Conservation (phyloP, 768 basidiomycete genomes). For the Amanita muscaria region DNA sequence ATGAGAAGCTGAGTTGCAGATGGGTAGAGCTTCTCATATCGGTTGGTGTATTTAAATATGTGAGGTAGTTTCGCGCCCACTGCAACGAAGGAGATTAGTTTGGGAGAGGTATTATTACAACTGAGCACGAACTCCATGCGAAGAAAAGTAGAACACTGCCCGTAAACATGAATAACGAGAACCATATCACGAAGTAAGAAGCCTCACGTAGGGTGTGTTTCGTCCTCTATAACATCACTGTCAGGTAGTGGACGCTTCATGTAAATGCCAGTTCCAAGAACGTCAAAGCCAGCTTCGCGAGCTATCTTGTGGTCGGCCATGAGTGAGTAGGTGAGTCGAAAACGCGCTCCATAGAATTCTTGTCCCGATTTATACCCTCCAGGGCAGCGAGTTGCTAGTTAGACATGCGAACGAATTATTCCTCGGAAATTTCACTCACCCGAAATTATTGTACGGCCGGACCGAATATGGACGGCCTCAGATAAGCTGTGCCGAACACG, state of each 20-base stretch:
- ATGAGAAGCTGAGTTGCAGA: conserved; percentile 33
- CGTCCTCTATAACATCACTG: background rate
- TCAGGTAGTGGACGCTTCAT: conserved; percentile 14
- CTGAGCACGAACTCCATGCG: conserved; percentile 36
- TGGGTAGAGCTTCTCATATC: conserved; percentile 35
- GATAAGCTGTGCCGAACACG: too few relatives aligned
- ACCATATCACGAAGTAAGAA: background rate
- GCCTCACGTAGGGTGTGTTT: conserved; percentile 13
- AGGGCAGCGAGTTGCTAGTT: too few relatives aligned
- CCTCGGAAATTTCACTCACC: too few relatives aligned
- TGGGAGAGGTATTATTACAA: background rate
- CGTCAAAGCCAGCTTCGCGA: conserved; percentile 2
- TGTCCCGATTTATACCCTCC: too few relatives aligned
- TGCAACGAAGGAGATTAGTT: conserved; percentile 11
- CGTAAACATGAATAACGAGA: background rate
- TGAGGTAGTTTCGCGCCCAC: conserved; percentile 39
- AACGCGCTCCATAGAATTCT: too few relatives aligned
- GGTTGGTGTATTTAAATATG: conserved; percentile 35
- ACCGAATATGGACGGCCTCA: too few relatives aligned
- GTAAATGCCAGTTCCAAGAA: conserved; percentile 18
- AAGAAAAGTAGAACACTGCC: conserved; percentile 33
- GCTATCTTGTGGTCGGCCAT: background rate
- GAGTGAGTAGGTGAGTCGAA: too few relatives aligned
- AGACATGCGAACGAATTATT: too few relatives aligned
- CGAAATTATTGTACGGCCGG: too few relatives aligned